Evolutionary conservation across 345 rosid genomes (phyloP).

Genomic region (Gossypium longicalyx): DNA sequence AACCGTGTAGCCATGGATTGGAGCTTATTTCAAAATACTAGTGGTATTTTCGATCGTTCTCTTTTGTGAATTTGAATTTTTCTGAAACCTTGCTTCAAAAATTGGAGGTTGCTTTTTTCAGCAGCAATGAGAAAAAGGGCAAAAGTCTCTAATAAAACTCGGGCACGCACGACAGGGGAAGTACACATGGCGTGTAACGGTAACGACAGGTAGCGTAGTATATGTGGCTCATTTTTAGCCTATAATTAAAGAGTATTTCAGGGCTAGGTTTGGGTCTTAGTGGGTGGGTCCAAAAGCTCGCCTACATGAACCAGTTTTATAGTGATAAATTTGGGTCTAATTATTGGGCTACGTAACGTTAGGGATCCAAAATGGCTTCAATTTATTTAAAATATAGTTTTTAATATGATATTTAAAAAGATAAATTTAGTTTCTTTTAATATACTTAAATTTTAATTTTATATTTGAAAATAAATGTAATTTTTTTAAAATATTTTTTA

Average conservation of each 20-base stretch:
- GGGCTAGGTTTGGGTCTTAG: neutral
- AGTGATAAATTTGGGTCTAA: neutral
- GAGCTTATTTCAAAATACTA: slow-evolving; percentile 30
- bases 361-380: neutral
- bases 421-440: too few species aligned
- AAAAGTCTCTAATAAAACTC: neutral
- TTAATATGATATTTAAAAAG: too few species aligned
- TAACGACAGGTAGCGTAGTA: slow-evolving; percentile 17
- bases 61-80: neutral
- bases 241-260: neutral
- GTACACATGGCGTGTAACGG: slow-evolving; percentile 33
- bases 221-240: slow-evolving; percentile 35
- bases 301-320: neutral
- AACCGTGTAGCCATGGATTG: slow-evolving; percentile 32
- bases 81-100: neutral
- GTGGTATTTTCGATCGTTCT: neutral
- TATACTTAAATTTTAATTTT: too few species aligned
- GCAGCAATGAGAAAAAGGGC: neutral
- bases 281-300: neutral
- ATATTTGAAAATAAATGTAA: too few species aligned
- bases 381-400: too few species aligned
- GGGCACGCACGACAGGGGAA: neutral
- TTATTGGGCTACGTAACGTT: too few species aligned
- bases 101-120: neutral
- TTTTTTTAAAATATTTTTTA: too few species aligned